A percentile compares a stretch with the other conserved stretches of the same genome.
Evolutionary conservation across 768 basidiomycete genomes (phyloP).

Genomic region (Filobasidium floriforme): DNA sequence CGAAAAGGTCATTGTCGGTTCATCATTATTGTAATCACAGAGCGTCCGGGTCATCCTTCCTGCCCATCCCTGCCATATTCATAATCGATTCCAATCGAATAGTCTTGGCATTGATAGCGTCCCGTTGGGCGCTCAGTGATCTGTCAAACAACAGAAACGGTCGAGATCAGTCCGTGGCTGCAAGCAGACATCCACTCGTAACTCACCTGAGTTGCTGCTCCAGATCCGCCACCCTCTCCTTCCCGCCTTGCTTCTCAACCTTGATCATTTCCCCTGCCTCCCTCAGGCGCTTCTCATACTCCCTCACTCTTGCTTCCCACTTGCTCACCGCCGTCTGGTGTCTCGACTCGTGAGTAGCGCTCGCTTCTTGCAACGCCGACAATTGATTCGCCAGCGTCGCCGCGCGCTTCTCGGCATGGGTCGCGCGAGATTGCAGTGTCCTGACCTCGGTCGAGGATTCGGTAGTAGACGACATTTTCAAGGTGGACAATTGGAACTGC

Average conservation of each 20-base stretch:
- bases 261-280: conserved; percentile 86
- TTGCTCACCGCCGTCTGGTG: conserved; percentile 67
- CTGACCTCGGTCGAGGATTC: conserved; percentile 63
- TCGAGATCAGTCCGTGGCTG: not conserved
- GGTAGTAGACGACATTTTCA: conserved; percentile 54
- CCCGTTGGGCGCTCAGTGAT: not conserved
- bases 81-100: conserved; percentile 2
- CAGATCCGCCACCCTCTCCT: conserved; percentile 55
- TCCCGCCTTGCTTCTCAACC: conserved; percentile 84
- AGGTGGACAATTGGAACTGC: conserved; percentile 57
- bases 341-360: conserved; percentile 65
- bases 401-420: conserved; percentile 81
- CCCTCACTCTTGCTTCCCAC: conserved; percentile 92
- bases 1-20: not conserved
- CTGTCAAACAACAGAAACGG: not conserved
- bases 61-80: conserved; percentile 5
- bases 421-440: conserved; percentile 63
- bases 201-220: conserved; percentile 41
- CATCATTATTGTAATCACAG: not conserved
- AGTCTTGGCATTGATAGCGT: conserved; percentile 6
- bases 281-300: conserved; percentile 73
- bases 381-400: conserved; percentile 78
- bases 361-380: conserved; percentile 71
- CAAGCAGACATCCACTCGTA: not conserved
- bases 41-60: conserved; percentile 3